Percentiles rank a stretch among this genome's conserved stretches.
These are phyloP conservation scores for Huntiella moniliformis DNA, from an alignment of 2,329 filamentous ascomycete species.

Conservation along the genomic window DNA sequence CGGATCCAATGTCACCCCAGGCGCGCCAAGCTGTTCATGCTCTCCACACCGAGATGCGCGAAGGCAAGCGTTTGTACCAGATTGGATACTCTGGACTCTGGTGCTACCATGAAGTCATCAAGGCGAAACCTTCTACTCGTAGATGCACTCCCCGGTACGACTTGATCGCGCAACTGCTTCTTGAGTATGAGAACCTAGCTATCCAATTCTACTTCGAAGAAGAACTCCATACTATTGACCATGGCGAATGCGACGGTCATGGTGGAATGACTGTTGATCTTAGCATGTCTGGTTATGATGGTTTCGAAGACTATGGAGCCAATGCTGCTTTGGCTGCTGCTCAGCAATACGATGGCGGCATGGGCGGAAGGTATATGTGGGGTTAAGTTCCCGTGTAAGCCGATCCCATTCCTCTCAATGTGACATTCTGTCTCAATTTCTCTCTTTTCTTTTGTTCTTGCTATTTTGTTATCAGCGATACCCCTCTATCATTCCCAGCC, in stretches of 20 bases:
- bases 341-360: not conserved
- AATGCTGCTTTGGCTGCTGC: conserved; percentile 1
- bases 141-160: conserved; percentile 25
- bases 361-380: not conserved
- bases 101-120: conserved; percentile 26
- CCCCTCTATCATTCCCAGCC: no score
- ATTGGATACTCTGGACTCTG: conserved; percentile 22
- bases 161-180: conserved; percentile 20
- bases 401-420: not conserved
- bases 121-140: conserved; percentile 26
- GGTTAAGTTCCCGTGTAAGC: not conserved
- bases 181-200: conserved; percentile 22
- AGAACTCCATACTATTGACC: conserved; percentile 24
- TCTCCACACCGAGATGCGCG: conserved; percentile 21
- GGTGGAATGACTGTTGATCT: not conserved
- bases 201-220: conserved; percentile 26
- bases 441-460: conserved; percentile 2
- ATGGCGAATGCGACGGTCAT: conserved; percentile 12
- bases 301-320: not conserved
- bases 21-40: conserved; percentile 21
- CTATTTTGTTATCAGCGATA: not conserved
- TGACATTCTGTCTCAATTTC: not conserved
- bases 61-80: conserved; percentile 19
- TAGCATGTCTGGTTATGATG: not conserved
- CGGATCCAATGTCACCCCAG: conserved; percentile 18